Conservation (phyloP, 169 alveolate species). For the Amoebophrya sp. region DNA sequence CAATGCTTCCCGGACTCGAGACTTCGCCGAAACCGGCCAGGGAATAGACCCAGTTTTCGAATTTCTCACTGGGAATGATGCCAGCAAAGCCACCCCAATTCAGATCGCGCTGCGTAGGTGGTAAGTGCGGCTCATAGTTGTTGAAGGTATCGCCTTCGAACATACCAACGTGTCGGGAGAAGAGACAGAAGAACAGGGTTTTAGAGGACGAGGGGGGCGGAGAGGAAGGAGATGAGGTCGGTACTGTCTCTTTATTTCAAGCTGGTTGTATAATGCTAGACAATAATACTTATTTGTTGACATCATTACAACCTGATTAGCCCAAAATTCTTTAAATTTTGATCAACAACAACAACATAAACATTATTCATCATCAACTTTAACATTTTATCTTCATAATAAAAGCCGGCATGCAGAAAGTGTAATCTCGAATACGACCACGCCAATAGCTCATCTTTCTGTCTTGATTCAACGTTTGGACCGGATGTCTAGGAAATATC, state of each 20-base stretch:
- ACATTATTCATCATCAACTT: too few species aligned
- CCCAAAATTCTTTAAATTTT: too few species aligned
- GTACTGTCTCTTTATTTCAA: too few species aligned
- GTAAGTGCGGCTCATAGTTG: not conserved
- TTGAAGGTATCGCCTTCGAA: not conserved
- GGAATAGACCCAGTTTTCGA: slow-evolving; percentile 1
- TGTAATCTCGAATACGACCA: too few species aligned
- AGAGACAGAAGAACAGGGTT: too few species aligned
- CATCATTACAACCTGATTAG: not conserved
- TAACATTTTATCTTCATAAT: too few species aligned
- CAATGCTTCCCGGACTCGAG: too few species aligned
- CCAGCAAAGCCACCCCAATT: not conserved
- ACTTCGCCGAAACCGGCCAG: not conserved
- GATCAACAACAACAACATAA: too few species aligned
- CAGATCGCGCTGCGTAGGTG: not conserved
- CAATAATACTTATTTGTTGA: not conserved
- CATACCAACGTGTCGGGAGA: not conserved
- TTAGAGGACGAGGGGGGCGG: too few species aligned
- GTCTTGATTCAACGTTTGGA: not conserved
- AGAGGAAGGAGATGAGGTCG: too few species aligned
- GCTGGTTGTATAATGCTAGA: not conserved
- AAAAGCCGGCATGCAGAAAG: too few species aligned
- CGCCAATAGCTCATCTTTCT: not conserved
- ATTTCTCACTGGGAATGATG: not conserved
- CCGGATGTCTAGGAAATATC: not conserved